A percentile compares a stretch with the other conserved stretches of the same genome.
phyloP scores from a whole-genome alignment of 768 basidiomycete genomes.

The Lentinula raphanica region DNA sequence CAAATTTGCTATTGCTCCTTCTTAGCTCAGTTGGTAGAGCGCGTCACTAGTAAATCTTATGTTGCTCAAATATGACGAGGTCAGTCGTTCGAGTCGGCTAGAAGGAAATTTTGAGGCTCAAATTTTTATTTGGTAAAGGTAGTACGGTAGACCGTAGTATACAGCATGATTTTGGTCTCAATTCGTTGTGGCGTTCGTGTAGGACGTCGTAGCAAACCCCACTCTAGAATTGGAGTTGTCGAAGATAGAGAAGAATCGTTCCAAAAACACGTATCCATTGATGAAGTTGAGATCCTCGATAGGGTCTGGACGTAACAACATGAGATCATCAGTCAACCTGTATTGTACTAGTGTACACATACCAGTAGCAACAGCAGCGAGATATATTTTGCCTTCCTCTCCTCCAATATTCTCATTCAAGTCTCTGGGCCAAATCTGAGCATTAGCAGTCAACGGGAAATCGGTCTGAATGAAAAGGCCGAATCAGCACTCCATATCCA shows the following conservation, averaged over 20 bases:
- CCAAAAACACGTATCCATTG: slow-evolving; percentile 14
- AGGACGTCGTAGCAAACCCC: not conserved
- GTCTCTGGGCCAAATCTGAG: slow-evolving; percentile 32
- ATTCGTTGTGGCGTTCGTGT: not conserved
- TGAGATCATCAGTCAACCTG: too few relatives aligned
- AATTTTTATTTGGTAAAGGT: not conserved
- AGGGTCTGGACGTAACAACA: slow-evolving; percentile 7
- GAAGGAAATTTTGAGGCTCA: not conserved
- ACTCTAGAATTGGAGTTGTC: slow-evolving; percentile 43
- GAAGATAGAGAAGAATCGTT: slow-evolving; percentile 54
- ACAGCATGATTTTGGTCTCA: too few relatives aligned
- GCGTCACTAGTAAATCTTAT: slow-evolving; percentile 11
- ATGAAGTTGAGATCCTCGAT: slow-evolving; percentile 48
- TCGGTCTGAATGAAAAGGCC: slow-evolving; percentile 13
- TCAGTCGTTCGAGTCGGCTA: not conserved
- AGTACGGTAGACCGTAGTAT: too few relatives aligned
- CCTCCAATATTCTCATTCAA: slow-evolving; percentile 31
- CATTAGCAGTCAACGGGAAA: slow-evolving; percentile 37
- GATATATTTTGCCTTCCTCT: slow-evolving; percentile 22
- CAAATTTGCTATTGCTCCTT: too few relatives aligned
- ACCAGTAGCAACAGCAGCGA: slow-evolving; percentile 35
- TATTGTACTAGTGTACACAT: not conserved
- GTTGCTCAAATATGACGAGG: not conserved
- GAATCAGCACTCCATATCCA: too few relatives aligned
- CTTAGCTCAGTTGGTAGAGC: slow-evolving; percentile 17